Conservation (phyloP, 345 rosid species). For the Melaleuca alternifolia region DNA sequence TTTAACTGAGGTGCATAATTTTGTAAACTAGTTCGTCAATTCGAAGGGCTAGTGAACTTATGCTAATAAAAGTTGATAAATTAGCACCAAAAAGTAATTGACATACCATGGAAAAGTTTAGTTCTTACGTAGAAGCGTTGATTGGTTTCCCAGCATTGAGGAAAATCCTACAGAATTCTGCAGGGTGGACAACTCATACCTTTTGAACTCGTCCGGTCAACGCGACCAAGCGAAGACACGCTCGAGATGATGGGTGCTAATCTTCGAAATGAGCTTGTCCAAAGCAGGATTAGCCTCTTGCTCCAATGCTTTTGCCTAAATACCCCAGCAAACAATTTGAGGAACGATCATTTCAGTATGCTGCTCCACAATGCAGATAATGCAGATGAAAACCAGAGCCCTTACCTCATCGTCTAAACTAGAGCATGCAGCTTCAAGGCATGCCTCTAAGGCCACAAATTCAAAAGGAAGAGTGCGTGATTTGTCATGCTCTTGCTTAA, state of each 20-base stretch:
- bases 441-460: constrained; percentile 58
- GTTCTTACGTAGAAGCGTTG: neutral
- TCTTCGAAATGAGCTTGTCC: constrained; percentile 59
- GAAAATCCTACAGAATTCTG: neutral
- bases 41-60: neutral
- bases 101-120: neutral
- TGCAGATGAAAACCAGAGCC: neutral
- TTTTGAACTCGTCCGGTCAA: constrained; percentile 62
- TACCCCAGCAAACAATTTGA: neutral
- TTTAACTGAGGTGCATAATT: neutral
- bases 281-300: constrained; percentile 58
- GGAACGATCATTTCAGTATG: neutral
- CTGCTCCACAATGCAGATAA: neutral
- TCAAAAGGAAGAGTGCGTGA: constrained; percentile 50
- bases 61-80: neutral
- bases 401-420: constrained; percentile 52
- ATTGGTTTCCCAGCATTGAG: neutral
- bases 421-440: constrained; percentile 62
- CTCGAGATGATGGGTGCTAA: constrained; percentile 54
- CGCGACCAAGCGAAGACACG: constrained; percentile 51
- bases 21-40: neutral
- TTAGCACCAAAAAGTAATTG: neutral
- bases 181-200: constrained; percentile 20
- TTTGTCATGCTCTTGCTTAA: constrained; percentile 18
- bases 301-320: constrained; percentile 49